These are phyloP conservation scores for Claviceps capensis DNA, from an alignment of 2,329 filamentous ascomycete genomes.

Conservation along the genomic window DNA sequence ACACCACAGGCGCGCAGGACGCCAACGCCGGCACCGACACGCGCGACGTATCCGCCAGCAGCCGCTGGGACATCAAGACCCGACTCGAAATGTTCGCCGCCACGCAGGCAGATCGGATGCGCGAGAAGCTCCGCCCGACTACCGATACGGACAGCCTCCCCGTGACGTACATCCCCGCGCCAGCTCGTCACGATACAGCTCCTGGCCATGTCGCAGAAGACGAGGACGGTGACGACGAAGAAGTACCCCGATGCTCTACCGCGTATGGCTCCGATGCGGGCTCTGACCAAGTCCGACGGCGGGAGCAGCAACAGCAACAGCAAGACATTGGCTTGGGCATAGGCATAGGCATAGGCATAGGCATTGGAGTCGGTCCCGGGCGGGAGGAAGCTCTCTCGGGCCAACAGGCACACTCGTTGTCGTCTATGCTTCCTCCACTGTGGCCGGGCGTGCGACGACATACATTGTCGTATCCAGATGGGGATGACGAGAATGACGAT, in stretches of 20 bases:
- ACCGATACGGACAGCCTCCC: constrained; percentile 42
- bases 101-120: constrained; percentile 44
- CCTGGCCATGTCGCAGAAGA: constrained; percentile 44
- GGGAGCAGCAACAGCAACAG: constrained; percentile 7
- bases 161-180: constrained; percentile 47
- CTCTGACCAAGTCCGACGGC: neutral
- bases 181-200: constrained; percentile 41
- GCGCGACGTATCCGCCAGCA: constrained; percentile 10
- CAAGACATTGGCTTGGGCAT: neutral
- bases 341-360: neutral
- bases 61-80: constrained; percentile 41
- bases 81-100: constrained; percentile 48
- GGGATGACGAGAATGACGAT: constrained; percentile 14
- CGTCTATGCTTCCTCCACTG: constrained; percentile 24
- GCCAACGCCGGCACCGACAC: neutral
- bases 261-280: constrained; percentile 3
- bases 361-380: neutral
- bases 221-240: constrained; percentile 43
- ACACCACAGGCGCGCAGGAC: neutral
- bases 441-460: constrained; percentile 27
- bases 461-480: constrained; percentile 14
- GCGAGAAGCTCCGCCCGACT: constrained; percentile 40
- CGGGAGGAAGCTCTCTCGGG: constrained; percentile 3
- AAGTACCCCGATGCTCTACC: constrained; percentile 1
- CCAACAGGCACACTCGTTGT: constrained; percentile 13